A percentile compares a stretch with the other conserved stretches of the same genome.
These are phyloP conservation scores for Chrysanthemum lavandulifolium DNA, from an alignment of 129 eudicot species.

Conservation along the genomic window DNA sequence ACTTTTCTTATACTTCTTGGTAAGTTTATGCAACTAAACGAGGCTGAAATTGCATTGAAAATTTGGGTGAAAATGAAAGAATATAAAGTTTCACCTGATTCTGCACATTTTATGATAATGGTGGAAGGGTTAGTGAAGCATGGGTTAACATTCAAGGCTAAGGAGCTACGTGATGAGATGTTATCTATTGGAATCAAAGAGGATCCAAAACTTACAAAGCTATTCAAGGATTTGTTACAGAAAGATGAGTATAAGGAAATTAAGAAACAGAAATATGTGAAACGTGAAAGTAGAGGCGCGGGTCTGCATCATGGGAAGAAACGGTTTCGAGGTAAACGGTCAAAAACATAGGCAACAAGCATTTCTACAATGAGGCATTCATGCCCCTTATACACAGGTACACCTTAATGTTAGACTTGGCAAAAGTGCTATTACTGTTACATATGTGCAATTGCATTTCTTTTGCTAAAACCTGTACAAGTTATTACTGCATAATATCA, in stretches of 20 bases:
- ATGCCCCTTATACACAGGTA: too few species aligned
- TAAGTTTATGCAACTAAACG: slow-evolving; percentile 42
- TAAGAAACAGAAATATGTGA: slow-evolving; percentile 32
- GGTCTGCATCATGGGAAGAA: slow-evolving; percentile 26
- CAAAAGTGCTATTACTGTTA: too few species aligned
- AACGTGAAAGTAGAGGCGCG: slow-evolving; percentile 16
- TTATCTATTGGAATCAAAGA: slow-evolving; percentile 43
- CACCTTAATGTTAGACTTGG: too few species aligned
- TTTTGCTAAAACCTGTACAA: too few species aligned
- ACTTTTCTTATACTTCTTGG: slow-evolving; percentile 53
- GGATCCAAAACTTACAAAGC: slow-evolving; percentile 70
- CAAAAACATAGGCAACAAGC: slow-evolving; percentile 20
- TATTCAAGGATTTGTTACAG: slow-evolving; percentile 40
- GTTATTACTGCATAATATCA: too few species aligned
- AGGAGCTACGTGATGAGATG: slow-evolving; percentile 65
- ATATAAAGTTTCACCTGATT: slow-evolving; percentile 49
- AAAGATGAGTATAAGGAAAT: slow-evolving; percentile 10
- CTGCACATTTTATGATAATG: slow-evolving; percentile 50
- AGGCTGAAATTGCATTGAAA: slow-evolving; percentile 64
- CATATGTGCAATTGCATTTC: too few species aligned
- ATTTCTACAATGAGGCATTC: too few species aligned
- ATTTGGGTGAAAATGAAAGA: slow-evolving; percentile 73
- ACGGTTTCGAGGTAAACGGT: slow-evolving; percentile 26
- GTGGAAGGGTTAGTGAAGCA: slow-evolving; percentile 61
- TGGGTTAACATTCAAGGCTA: slow-evolving; percentile 57